Evolutionary conservation across 31 red algal species (phyloP).

Genomic region (Endocladia muricata): DNA sequence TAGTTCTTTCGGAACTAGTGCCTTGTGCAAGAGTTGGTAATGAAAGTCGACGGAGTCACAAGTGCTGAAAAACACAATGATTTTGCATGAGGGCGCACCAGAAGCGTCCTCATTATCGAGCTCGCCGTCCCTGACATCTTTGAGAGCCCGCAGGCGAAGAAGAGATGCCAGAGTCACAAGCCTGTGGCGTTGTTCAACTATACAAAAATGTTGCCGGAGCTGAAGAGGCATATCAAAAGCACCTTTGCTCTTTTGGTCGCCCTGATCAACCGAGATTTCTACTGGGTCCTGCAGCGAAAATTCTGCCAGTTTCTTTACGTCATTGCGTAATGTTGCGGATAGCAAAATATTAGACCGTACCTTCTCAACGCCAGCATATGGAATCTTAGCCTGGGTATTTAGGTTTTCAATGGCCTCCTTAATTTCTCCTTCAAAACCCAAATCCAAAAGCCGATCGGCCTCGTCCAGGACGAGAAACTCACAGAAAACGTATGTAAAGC

Average conservation of each 20-base stretch:
- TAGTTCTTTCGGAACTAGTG: constrained; percentile 55
- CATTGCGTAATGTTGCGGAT: constrained; percentile 81
- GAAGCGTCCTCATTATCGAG: not conserved
- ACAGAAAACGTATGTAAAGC: constrained; percentile 54
- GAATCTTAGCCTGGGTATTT: constrained; percentile 12
- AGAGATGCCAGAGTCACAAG: constrained; percentile 67
- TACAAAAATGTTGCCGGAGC: constrained; percentile 81
- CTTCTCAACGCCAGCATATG: constrained; percentile 2
- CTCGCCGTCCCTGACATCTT: constrained; percentile 6
- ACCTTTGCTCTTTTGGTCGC: not conserved
- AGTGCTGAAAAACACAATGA: constrained; percentile 88
- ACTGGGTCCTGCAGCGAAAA: constrained; percentile 73
- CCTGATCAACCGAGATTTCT: constrained; percentile 40
- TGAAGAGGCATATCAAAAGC: constrained; percentile 57
- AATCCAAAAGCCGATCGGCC: constrained; percentile 92
- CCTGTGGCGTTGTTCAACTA: constrained; percentile 76
- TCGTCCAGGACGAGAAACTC: constrained; percentile 95
- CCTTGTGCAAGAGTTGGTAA: constrained; percentile 47
- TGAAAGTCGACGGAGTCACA: constrained; percentile 89
- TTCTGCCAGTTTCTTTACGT: constrained; percentile 84
- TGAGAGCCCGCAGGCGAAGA: constrained; percentile 56
- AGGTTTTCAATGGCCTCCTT: constrained; percentile 76
- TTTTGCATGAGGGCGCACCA: constrained; percentile 39
- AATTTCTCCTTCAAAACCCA: constrained; percentile 88
- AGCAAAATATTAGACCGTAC: constrained; percentile 81